A percentile compares a stretch with the other conserved stretches of the same genome.
phyloP scores from a whole-genome alignment of 345 rosid species.

The Arabidopsis thaliana region TAIR10.1 NC_003070.9:27267501-27268000 shows the following conservation, averaged over 20 bases:
- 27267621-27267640: not conserved
- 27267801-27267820: not conserved
- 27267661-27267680: not conserved
- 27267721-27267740: no score
- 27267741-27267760: not conserved
- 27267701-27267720: no score
- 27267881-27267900: slow-evolving; percentile 27
- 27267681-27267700: not conserved
- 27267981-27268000: slow-evolving; percentile 44
- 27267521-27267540: not conserved
- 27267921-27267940: slow-evolving; percentile 16
- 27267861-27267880: not conserved
- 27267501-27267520: slow-evolving; percentile 41
- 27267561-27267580: not conserved
- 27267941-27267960: slow-evolving; percentile 37
- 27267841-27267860: not conserved
- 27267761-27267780: not conserved
- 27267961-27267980: slow-evolving; percentile 45
- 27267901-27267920: not conserved
- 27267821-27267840: slow-evolving; percentile 23
- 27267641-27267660: not conserved
- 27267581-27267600: not conserved
- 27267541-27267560: slow-evolving; percentile 14
- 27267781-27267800: no score
- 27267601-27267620: not conserved